A percentile compares a stretch with the other conserved stretches of the same genome.
Evolutionary conservation across 1,139 yeast species (phyloP).

Genomic region (Candida mesenterica): DNA sequence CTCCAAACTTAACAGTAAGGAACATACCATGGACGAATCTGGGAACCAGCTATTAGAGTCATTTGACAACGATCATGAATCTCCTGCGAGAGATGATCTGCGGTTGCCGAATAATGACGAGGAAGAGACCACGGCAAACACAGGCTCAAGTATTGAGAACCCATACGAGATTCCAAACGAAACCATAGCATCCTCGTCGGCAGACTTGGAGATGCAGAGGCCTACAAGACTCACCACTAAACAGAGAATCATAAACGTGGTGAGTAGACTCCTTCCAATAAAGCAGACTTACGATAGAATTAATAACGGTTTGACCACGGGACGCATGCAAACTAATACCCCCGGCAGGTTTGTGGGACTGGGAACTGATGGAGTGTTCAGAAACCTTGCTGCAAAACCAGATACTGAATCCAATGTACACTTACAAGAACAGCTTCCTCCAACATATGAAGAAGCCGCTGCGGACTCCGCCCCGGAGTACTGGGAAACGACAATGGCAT

Average conservation of each 20-base stretch:
- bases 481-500: constrained; percentile 88
- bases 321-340: constrained; percentile 44
- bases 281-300: constrained; percentile 46
- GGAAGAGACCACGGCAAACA: too few relatives aligned
- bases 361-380: constrained; percentile 87
- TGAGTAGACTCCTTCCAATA: constrained; percentile 37
- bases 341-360: constrained; percentile 51
- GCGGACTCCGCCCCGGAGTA: constrained; percentile 95
- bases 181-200: background rate
- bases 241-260: constrained; percentile 33
- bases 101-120: too few relatives aligned
- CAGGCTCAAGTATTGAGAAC: too few relatives aligned
- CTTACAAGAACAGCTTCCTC: constrained; percentile 61
- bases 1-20: too few relatives aligned
- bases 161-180: background rate
- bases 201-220: constrained; percentile 23
- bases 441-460: constrained; percentile 92
- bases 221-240: constrained; percentile 22
- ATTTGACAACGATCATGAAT: background rate
- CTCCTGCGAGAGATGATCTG: background rate
- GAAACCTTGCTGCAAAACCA: constrained; percentile 86
- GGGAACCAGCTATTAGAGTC: background rate
- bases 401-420: constrained; percentile 47
- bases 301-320: constrained; percentile 43
- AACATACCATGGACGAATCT: background rate